phyloP scores from a whole-genome alignment of 2,329 filamentous ascomycete species.

The Talaromyces sp. region DNA sequence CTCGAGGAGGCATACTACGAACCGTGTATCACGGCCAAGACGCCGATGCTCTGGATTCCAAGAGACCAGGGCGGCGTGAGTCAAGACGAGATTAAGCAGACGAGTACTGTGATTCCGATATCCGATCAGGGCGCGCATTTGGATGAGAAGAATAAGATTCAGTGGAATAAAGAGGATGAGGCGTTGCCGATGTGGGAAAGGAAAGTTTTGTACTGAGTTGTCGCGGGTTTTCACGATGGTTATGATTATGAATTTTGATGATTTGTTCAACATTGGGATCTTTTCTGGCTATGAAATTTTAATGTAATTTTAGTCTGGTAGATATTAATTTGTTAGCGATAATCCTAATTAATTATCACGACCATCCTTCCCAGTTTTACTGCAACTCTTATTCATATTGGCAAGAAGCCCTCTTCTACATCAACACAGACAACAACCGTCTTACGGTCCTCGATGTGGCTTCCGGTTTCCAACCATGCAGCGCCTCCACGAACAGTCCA shows the following conservation, averaged over 20 bases:
- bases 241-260: background rate
- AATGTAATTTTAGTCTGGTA: background rate
- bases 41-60: conserved; percentile 76
- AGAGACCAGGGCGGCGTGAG: conserved; percentile 69
- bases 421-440: no score
- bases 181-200: conserved; percentile 53
- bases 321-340: background rate
- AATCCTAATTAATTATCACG: no score
- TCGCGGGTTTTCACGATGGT: background rate
- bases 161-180: conserved; percentile 55
- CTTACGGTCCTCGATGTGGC: no score
- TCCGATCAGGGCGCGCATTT: conserved; percentile 71
- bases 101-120: conserved; percentile 65
- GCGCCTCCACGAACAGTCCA: no score
- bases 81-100: conserved; percentile 69
- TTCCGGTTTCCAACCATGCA: no score
- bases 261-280: background rate
- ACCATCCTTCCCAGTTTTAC: no score
- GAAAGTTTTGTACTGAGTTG: conserved; percentile 44
- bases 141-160: conserved; percentile 63
- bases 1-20: conserved; percentile 67
- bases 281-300: background rate
- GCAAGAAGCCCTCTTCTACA: no score
- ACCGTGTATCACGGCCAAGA: conserved; percentile 58
- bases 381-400: no score